Conservation (phyloP, 805 yeast genomes). For the Candida cerambycidarum region DNA sequence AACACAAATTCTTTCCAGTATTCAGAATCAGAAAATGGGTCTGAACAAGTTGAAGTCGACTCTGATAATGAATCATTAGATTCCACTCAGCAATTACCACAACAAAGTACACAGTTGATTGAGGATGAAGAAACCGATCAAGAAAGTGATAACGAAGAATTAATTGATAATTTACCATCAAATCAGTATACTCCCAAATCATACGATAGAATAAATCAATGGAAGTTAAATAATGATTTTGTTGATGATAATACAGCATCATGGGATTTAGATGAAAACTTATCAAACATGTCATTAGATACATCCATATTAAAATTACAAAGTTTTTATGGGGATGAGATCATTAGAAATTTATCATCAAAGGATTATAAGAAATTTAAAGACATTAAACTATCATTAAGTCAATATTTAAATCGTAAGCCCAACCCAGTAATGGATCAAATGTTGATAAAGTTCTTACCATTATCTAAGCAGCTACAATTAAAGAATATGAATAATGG, state of each 20-base stretch:
- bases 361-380: slow-evolving; percentile 26
- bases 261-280: slow-evolving; percentile 36
- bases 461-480: slow-evolving; percentile 6
- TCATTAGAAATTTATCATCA: slow-evolving; percentile 22
- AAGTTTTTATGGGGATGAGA: slow-evolving; percentile 32
- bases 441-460: slow-evolving; percentile 14
- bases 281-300: slow-evolving; percentile 14
- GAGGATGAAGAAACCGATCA: slow-evolving; percentile 6
- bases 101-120: not conserved
- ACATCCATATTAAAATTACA: slow-evolving; percentile 14
- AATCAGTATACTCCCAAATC: slow-evolving; percentile 6
- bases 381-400: slow-evolving; percentile 19
- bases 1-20: slow-evolving; percentile 9
- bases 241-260: slow-evolving; percentile 37
- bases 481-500: slow-evolving; percentile 9
- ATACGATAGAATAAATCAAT: slow-evolving; percentile 19
- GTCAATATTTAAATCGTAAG: slow-evolving; percentile 13
- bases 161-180: slow-evolving; percentile 15
- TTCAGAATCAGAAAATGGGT: slow-evolving; percentile 3
- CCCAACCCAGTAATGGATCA: slow-evolving; percentile 16
- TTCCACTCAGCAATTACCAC: not conserved
- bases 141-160: slow-evolving; percentile 15
- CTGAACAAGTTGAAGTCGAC: slow-evolving; percentile 3
- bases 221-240: slow-evolving; percentile 21
- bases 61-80: slow-evolving; percentile 2